Base-by-base conservation (phyloP, 139 green algal genomes). In the Microglena sp. region DNA sequence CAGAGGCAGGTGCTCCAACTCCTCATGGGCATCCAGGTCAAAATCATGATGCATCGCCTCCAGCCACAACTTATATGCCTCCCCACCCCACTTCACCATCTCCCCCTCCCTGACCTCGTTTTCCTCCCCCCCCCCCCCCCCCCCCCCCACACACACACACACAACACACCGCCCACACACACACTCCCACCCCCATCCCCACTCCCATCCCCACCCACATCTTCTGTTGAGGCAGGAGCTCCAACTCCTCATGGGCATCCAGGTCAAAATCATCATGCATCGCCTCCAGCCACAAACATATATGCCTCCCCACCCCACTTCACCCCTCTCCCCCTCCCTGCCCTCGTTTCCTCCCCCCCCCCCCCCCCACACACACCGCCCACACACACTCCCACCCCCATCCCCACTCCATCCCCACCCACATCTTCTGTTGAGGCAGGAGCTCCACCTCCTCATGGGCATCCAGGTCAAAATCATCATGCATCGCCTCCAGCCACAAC, bases 81-180 rank as follows among this genome's bases (percentile, higher is more conserved):
- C 28, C n/a, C 57, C 55, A 43, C 64, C 72, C 63, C 54, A 40
- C 4, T 32, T 30, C 44, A 84, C 64, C 0, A 73, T 60, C 6
- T 40, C 45, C 0, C 66, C 58, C 24, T 69, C 63, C 27, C 61
- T 18, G 15, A 68, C 68, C 1, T 46, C 60, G 27, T 76, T 78
- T 45, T 85, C n/a, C n/a, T n/a, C n/a, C n/a, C n/a, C n/a, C n/a
- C n/a, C n/a, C n/a, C n/a, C n/a, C n/a, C n/a, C n/a, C n/a, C n/a
- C n/a, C n/a, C n/a, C n/a, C n/a, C n/a, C n/a, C n/a, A n/a, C n/a
- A n/a, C n/a, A n/a, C n/a, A n/a, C n/a, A n/a, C n/a, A n/a, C n/a
- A n/a, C n/a, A n/a, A n/a, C n/a, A n/a, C n/a, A n/a, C n/a, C n/a
- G n/a, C n/a, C n/a, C n/a, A n/a, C n/a, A n/a, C n/a, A n/a, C n/a